Evolutionary conservation across 306 rosid genomes (phyloP).

Genomic region (Cucumis hystrix): DNA sequence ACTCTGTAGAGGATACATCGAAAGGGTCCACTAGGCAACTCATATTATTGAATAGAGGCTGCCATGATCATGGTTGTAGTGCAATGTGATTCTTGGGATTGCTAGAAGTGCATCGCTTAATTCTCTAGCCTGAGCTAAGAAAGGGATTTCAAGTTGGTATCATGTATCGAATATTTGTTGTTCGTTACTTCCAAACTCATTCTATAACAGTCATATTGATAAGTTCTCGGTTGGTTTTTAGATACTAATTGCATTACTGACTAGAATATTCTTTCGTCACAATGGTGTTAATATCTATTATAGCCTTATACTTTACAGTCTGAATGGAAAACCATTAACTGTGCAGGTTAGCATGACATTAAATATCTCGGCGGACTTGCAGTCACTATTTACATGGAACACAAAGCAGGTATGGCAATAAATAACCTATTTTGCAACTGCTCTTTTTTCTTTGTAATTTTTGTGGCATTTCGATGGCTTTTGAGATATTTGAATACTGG

Average conservation of each 20-base stretch:
- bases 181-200: neutral
- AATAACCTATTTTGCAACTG: neutral
- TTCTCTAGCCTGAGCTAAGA: neutral
- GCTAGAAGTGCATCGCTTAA: neutral
- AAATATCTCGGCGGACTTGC: slow-evolving; percentile 64
- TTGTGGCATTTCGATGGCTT: neutral
- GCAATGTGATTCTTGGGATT: neutral
- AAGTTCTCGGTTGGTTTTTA: neutral
- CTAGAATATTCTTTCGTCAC: neutral
- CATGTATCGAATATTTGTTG: neutral
- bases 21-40: neutral
- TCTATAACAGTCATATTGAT: neutral
- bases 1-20: neutral
- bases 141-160: neutral
- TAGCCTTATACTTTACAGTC: neutral
- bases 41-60: neutral
- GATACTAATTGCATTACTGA: neutral
- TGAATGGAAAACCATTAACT: neutral
- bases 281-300: neutral
- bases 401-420: slow-evolving; percentile 51
- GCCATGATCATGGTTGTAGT: neutral
- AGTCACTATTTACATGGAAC: slow-evolving; percentile 71
- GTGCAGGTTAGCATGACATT: slow-evolving; percentile 58
- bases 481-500: neutral
- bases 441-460: neutral